Evolutionary conservation across 805 yeast species (phyloP).

Genomic region (Tanozyma kutaoensis): DNA sequence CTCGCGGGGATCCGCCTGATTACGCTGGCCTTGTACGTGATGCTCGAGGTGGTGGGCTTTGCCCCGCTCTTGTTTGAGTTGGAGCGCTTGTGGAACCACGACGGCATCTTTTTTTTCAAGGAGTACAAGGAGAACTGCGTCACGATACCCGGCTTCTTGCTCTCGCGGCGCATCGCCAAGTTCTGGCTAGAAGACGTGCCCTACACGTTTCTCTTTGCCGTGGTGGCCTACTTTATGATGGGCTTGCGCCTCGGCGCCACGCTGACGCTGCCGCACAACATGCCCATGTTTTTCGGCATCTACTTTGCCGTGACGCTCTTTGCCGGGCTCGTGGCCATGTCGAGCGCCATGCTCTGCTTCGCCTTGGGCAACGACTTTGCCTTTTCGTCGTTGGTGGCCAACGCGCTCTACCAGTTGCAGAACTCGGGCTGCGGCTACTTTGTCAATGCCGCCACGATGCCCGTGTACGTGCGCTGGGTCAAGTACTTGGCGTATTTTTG

Average conservation of each 20-base stretch:
- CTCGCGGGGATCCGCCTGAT: conserved; percentile 54
- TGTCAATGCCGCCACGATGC: conserved; percentile 59
- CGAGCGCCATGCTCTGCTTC: conserved; percentile 39
- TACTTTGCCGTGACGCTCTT: conserved; percentile 50
- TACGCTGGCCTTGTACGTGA: conserved; percentile 22
- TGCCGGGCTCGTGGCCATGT: conserved; percentile 41
- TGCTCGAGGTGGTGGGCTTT: conserved; percentile 27
- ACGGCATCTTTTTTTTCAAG: conserved; percentile 26
- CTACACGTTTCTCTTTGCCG: conserved; percentile 43
- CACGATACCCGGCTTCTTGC: conserved; percentile 50
- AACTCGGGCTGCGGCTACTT: conserved; percentile 75
- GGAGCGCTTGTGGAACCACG: conserved; percentile 23
- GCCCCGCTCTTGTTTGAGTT: conserved; percentile 25
- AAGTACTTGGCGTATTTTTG: conserved; percentile 66
- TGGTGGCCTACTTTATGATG: conserved; percentile 64
- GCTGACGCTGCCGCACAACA: conserved; percentile 3
- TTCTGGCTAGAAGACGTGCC: conserved; percentile 57
- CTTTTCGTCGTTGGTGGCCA: conserved; percentile 46
- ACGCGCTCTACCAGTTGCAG: conserved; percentile 55
- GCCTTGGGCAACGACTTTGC: conserved; percentile 50
- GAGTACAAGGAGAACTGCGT: conserved; percentile 64
- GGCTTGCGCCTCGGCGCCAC: conserved; percentile 35
- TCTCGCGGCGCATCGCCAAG: conserved; percentile 55
- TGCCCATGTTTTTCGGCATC: conserved; percentile 32
- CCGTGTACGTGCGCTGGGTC: conserved; percentile 80